phyloP scores from a whole-genome alignment of 805 yeast genomes.

The Huiozyma naganishii region DNA sequence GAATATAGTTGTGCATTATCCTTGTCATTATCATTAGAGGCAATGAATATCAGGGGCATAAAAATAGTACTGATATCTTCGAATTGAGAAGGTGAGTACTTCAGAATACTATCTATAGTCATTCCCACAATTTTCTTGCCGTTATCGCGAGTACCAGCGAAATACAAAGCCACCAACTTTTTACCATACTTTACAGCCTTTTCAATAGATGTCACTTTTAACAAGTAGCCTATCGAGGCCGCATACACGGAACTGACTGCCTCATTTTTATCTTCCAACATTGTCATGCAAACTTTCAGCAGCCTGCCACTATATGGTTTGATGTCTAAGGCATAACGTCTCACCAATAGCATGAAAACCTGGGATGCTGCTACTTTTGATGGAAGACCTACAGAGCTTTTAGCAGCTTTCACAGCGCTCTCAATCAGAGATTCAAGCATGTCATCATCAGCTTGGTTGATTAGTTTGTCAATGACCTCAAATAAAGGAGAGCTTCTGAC shows the following conservation, averaged over 20 bases:
- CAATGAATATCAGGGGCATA: slow-evolving; percentile 72
- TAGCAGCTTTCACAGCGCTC: slow-evolving; percentile 44
- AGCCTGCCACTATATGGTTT: slow-evolving; percentile 52
- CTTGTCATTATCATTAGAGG: slow-evolving; percentile 50
- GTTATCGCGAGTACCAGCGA: slow-evolving; percentile 37
- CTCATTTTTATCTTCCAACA: slow-evolving; percentile 58
- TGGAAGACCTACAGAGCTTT: slow-evolving; percentile 75
- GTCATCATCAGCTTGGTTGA: slow-evolving; percentile 46
- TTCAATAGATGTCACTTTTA: slow-evolving; percentile 48
- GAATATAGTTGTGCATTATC: slow-evolving; percentile 41
- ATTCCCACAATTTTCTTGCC: slow-evolving; percentile 42
- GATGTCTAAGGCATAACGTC: slow-evolving; percentile 39
- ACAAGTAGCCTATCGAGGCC: slow-evolving; percentile 65
- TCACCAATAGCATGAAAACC: slow-evolving; percentile 53
- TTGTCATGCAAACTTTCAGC: slow-evolving; percentile 44
- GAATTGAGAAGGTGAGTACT: slow-evolving; percentile 59
- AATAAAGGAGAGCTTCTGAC: slow-evolving; percentile 78
- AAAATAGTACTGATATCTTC: slow-evolving; percentile 49
- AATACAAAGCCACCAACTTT: slow-evolving; percentile 43
- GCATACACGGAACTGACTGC: slow-evolving; percentile 71
- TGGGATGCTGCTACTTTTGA: slow-evolving; percentile 80
- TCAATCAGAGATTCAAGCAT: slow-evolving; percentile 35
- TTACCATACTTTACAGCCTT: slow-evolving; percentile 44
- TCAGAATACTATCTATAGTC: slow-evolving; percentile 56
- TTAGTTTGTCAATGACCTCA: slow-evolving; percentile 68